Evolutionary conservation across 495 filamentous ascomycete species (phyloP).

Genomic region (Pyrenula massariospora): DNA sequence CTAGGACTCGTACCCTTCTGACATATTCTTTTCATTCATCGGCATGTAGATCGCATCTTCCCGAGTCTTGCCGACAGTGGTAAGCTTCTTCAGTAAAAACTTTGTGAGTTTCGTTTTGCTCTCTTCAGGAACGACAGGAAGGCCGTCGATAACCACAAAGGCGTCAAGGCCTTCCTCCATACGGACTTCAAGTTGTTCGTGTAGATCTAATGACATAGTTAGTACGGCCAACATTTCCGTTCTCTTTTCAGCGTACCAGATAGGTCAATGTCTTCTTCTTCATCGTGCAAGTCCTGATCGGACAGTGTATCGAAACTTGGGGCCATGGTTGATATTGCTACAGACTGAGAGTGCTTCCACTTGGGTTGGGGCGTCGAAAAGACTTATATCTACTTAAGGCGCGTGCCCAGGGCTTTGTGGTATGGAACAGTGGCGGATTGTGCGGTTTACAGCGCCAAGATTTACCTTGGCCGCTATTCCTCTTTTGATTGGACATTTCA

Average conservation of each 20-base stretch:
- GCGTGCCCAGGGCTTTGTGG: background rate
- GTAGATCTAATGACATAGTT: slow-evolving; percentile 47
- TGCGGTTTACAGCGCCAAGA: background rate
- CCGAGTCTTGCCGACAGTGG: slow-evolving; percentile 65
- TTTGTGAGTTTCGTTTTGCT: slow-evolving; percentile 84
- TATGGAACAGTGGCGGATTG: background rate
- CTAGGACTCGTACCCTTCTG: slow-evolving; percentile 58
- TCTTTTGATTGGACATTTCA: no score
- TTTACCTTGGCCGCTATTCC: no score
- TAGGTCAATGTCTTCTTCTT: slow-evolving; percentile 87
- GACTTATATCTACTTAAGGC: background rate
- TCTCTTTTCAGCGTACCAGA: no score
- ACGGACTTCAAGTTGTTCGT: slow-evolving; percentile 86
- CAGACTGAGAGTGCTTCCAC: no score
- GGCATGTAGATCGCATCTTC: slow-evolving; percentile 93
- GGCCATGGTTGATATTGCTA: slow-evolving; percentile 53
- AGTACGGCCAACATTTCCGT: background rate
- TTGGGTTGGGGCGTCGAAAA: no score
- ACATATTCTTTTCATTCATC: slow-evolving; percentile 65
- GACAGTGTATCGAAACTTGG: slow-evolving; percentile 62
- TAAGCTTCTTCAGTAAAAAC: slow-evolving; percentile 85
- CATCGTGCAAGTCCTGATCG: slow-evolving; percentile 72
- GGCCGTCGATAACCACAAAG: slow-evolving; percentile 89
- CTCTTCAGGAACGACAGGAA: slow-evolving; percentile 72
- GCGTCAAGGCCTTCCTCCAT: slow-evolving; percentile 90